A percentile compares a stretch with the other conserved stretches of the same genome.
Evolutionary conservation across 2,329 filamentous ascomycete species (phyloP).

Genomic region (Zymoseptoria brevis): DNA sequence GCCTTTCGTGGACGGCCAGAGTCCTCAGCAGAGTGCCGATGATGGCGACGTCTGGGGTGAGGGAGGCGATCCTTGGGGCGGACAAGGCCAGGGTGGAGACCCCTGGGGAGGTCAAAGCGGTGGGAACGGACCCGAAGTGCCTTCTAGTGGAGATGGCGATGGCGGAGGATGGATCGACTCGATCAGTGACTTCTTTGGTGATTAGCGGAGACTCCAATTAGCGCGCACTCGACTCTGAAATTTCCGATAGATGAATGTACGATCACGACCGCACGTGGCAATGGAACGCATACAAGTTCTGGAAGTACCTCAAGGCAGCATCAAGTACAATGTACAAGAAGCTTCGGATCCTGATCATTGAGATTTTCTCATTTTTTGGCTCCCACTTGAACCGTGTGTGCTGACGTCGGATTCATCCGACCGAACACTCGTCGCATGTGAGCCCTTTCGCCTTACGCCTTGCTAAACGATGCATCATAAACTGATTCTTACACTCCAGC

Average conservation of each 20-base stretch:
- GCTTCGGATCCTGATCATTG: background rate
- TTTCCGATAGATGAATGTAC: background rate
- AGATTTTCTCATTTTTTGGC: background rate
- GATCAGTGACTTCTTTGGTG: conserved; percentile 15
- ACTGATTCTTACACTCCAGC: too few relatives aligned
- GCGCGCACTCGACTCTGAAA: background rate
- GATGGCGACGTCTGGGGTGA: conserved; percentile 6
- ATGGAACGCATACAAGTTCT: background rate
- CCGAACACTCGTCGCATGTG: background rate
- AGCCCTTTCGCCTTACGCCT: background rate
- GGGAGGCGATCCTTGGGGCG: conserved; percentile 11
- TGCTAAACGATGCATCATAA: background rate
- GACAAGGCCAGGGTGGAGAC: conserved; percentile 20
- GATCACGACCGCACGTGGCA: background rate
- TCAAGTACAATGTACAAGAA: background rate
- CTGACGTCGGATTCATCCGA: background rate
- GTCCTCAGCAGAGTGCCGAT: conserved; percentile 3
- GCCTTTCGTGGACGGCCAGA: conserved; percentile 15
- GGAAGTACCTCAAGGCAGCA: background rate
- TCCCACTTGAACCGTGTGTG: background rate
- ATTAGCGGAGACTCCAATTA: background rate
- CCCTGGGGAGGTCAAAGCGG: conserved; percentile 28
- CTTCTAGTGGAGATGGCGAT: conserved; percentile 19
- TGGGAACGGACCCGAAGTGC: conserved; percentile 27
- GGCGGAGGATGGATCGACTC: conserved; percentile 18